Evolutionary conservation across 805 yeast genomes (phyloP).

Genomic region (Barnettozyma botsteinii): DNA sequence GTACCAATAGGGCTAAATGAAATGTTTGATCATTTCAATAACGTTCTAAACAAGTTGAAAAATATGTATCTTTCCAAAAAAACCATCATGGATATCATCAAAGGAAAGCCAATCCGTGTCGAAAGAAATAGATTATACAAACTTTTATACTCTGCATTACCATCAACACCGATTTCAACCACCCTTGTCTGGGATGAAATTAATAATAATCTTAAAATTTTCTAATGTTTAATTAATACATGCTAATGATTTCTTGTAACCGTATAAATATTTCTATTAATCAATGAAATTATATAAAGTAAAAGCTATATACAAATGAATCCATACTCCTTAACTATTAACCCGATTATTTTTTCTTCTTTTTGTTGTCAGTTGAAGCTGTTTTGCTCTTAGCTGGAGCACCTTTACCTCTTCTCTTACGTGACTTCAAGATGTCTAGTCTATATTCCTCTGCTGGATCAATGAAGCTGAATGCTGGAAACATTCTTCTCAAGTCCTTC

Average conservation of each 20-base stretch:
- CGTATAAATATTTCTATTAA: neutral
- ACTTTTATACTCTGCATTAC: conserved; percentile 47
- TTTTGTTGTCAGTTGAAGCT: conserved; percentile 32
- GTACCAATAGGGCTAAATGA: conserved; percentile 38
- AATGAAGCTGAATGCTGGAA: conserved; percentile 42
- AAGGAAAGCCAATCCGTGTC: conserved; percentile 41
- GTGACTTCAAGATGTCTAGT: conserved; percentile 33
- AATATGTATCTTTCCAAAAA: conserved; percentile 37
- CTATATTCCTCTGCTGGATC: conserved; percentile 71
- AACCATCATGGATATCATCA: conserved; percentile 35
- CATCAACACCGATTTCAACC: conserved; percentile 25
- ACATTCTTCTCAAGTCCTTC: conserved; percentile 50
- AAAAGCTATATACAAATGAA: conserved; percentile 12
- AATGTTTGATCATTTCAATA: conserved; percentile 45
- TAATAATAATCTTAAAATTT: neutral
- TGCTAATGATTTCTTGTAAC: neutral
- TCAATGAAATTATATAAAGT: neutral
- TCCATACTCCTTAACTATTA: neutral
- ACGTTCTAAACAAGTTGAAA: conserved; percentile 35
- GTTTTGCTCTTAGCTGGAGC: conserved; percentile 73
- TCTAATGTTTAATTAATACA: neutral
- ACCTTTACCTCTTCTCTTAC: conserved; percentile 85
- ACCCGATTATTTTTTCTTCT: conserved; percentile 33
- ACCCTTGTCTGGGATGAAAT: conserved; percentile 5
- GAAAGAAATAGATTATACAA: conserved; percentile 44